Percentiles rank a stretch among this genome's conserved stretches.
phyloP scores from a whole-genome alignment of 306 rosid species.

The Glycine tomentella region DNA sequence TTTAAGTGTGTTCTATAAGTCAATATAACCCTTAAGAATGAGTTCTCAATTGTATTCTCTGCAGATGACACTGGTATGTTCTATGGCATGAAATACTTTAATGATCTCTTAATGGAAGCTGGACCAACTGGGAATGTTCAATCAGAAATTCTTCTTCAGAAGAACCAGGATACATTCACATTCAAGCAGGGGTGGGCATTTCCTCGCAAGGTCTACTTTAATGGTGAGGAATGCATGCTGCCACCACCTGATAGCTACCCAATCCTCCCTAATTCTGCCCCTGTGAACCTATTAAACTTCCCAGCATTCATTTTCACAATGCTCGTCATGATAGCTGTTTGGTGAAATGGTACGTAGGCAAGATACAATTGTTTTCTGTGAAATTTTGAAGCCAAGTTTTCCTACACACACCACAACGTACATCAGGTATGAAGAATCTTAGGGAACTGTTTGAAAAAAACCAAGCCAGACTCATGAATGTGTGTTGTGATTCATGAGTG shows the following conservation, averaged over 20 bases:
- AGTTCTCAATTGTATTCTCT: background rate
- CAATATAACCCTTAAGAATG: conserved; percentile 7
- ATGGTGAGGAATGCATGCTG: conserved; percentile 93
- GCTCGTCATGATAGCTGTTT: conserved; percentile 58
- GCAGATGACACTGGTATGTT: conserved; percentile 98
- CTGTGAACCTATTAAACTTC: conserved; percentile 42
- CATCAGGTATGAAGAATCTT: conserved; percentile 23
- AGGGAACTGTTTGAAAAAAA: conserved; percentile 31
- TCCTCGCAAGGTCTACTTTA: conserved; percentile 91
- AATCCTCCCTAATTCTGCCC: conserved; percentile 74
- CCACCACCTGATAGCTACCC: conserved; percentile 91
- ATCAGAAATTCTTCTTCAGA: conserved; percentile 83
- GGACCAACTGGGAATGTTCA: conserved; percentile 89
- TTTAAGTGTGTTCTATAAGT: conserved; percentile 1
- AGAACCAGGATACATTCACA: conserved; percentile 77
- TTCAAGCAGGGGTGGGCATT: conserved; percentile 94
- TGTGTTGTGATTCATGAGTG: conserved; percentile 42
- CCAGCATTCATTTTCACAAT: conserved; percentile 52
- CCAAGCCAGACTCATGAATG: conserved; percentile 30
- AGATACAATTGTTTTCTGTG: conserved; percentile 23
- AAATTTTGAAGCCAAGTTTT: conserved; percentile 53
- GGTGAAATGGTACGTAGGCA: conserved; percentile 51
- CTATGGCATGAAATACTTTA: conserved; percentile 78
- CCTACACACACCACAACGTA: conserved; percentile 32
- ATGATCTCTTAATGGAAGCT: conserved; percentile 85